These are phyloP conservation scores for Pseudozyma thailandica DNA, from an alignment of 1,284 basidiomycete species.

Conservation along the genomic window DNA sequence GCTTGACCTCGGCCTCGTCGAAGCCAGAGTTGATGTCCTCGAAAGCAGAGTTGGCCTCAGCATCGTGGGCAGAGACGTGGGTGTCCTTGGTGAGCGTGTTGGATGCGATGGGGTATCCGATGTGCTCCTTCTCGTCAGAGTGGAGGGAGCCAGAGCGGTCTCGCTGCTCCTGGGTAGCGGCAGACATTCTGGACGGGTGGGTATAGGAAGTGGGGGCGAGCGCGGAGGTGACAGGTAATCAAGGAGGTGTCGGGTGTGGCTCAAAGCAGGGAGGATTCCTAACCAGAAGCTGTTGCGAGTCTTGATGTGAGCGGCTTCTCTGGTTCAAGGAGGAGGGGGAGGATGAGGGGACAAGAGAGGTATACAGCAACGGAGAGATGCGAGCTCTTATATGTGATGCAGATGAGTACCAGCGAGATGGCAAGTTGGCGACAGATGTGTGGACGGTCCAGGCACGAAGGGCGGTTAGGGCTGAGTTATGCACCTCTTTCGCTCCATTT, in stretches of 20 bases:
- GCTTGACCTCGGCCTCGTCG: conserved; percentile 48
- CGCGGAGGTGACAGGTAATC: neutral
- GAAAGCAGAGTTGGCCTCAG: conserved; percentile 33
- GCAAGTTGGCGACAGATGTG: no score
- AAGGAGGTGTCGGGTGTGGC: no score
- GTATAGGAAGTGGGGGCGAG: neutral
- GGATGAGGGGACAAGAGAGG: neutral
- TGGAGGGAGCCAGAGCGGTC: conserved; percentile 45
- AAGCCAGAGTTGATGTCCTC: conserved; percentile 55
- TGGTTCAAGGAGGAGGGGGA: neutral
- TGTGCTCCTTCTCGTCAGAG: conserved; percentile 44
- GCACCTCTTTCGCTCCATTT: no score
- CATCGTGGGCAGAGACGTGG: conserved; percentile 14
- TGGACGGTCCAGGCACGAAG: no score
- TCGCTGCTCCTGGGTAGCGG: conserved; percentile 11
- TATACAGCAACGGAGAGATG: neutral
- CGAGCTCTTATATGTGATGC: conserved; percentile 14
- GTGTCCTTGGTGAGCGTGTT: conserved; percentile 41
- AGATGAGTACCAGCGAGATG: no score
- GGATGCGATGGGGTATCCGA: conserved; percentile 32
- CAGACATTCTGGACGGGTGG: conserved; percentile 13
- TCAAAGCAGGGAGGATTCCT: no score
- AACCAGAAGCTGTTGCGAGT: conserved; percentile 2
- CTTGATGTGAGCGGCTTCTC: conserved; percentile 4
- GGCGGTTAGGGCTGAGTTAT: no score